Conservation (phyloP, 805 yeast genomes). For the Spathaspora gorwiae region DNA sequence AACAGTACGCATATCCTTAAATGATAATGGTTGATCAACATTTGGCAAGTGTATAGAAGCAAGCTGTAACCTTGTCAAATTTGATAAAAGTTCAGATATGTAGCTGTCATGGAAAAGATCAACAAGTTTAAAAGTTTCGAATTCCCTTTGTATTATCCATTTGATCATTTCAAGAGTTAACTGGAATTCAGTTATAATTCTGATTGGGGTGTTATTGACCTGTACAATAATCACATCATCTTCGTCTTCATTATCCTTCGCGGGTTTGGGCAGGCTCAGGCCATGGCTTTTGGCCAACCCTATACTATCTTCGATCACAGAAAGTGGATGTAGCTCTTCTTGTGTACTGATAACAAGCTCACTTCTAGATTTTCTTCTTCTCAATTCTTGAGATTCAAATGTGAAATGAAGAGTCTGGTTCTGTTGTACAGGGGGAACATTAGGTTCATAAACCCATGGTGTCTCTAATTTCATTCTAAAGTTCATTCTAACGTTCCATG, state of each 20-base stretch:
- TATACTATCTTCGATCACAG: conserved; percentile 2
- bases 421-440: background rate
- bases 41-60: conserved; percentile 2
- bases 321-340: background rate
- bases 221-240: conserved; percentile 9
- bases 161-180: conserved; percentile 18
- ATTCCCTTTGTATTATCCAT: conserved; percentile 15
- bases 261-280: background rate
- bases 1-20: conserved; percentile 6
- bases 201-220: conserved; percentile 11
- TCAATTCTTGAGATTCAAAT: conserved; percentile 2
- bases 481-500: conserved; percentile 24
- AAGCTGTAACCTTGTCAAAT: conserved; percentile 9
- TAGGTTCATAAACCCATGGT: conserved; percentile 24
- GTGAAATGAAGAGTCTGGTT: background rate
- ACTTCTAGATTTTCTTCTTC: background rate
- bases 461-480: conserved; percentile 13
- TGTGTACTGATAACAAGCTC: conserved; percentile 1
- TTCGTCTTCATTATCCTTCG: background rate
- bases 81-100: conserved; percentile 14
- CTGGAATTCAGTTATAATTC: conserved; percentile 19
- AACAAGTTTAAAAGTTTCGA: conserved; percentile 13
- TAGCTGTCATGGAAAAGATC: conserved; percentile 16
- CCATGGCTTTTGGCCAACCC: background rate
- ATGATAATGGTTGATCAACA: background rate